Conservation (phyloP, 805 yeast genomes). For the Teunomyces aglyptinius region DNA sequence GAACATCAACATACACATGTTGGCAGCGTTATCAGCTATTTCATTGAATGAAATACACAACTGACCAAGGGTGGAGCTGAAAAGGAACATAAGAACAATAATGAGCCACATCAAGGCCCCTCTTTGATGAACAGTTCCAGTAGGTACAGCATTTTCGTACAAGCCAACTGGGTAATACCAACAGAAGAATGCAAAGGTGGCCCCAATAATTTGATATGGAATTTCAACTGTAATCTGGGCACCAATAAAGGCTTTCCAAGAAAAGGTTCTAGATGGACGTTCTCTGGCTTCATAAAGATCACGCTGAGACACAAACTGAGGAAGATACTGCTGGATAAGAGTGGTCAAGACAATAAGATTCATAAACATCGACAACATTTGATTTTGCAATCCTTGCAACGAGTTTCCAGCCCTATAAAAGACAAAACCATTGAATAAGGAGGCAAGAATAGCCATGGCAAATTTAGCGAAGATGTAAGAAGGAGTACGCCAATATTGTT, state of each 20-base stretch:
- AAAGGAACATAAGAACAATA: conserved; percentile 17
- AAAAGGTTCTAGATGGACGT: conserved; percentile 68
- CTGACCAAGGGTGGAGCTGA: conserved; percentile 23
- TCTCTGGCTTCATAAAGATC: conserved; percentile 70
- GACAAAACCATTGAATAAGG: conserved; percentile 15
- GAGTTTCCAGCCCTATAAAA: conserved; percentile 14
- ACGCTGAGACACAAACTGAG: conserved; percentile 55
- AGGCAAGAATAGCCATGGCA: conserved; percentile 10
- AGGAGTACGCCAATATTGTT: conserved; percentile 31
- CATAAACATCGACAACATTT: conserved; percentile 76
- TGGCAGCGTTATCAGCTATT: conserved; percentile 24
- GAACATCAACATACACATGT: conserved; percentile 22
- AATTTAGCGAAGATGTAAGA: conserved; percentile 18
- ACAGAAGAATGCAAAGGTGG: conserved; percentile 25
- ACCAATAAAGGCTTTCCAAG: conserved; percentile 62
- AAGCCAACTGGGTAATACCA: conserved; percentile 25
- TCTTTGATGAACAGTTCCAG: conserved; percentile 20
- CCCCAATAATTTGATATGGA: conserved; percentile 60
- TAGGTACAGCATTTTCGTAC: conserved; percentile 20
- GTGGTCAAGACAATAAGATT: conserved; percentile 55
- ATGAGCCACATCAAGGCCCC: conserved; percentile 39
- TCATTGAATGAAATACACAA: conserved; percentile 21
- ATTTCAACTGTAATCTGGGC: conserved; percentile 65
- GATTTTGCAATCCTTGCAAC: conserved; percentile 46
- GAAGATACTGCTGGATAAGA: conserved; percentile 59